Conservation (phyloP, 2,329 filamentous ascomycete species). For the Fusarium tjaetaba region DNA sequence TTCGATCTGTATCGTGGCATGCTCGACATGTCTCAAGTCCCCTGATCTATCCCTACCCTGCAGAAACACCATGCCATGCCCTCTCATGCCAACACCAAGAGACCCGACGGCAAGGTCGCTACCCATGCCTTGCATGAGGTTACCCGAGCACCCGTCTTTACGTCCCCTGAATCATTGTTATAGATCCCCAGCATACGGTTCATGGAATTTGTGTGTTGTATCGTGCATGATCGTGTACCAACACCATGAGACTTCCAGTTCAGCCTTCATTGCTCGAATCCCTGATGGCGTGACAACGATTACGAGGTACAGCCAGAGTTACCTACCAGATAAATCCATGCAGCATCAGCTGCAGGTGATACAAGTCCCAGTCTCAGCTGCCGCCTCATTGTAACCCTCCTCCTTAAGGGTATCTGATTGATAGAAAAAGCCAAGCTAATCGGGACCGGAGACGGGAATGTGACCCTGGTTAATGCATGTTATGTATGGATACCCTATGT, state of each 20-base stretch:
- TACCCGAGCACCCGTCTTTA: constrained; percentile 22
- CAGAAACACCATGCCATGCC: constrained; percentile 8
- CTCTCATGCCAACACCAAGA: neutral
- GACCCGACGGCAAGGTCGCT: neutral
- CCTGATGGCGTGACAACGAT: neutral
- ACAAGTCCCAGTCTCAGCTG: neutral
- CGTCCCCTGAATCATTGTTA: neutral
- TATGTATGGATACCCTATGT: neutral
- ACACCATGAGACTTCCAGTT: neutral
- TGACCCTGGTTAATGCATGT: neutral
- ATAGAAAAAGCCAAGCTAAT: neutral
- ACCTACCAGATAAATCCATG: neutral
- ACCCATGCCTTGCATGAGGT: constrained; percentile 1
- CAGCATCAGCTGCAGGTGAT: neutral
- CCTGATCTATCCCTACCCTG: constrained; percentile 5
- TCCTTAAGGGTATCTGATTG: neutral
- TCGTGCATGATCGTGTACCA: constrained; percentile 2
- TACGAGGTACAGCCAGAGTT: neutral
- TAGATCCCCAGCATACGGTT: neutral
- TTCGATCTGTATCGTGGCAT: neutral
- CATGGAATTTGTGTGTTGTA: neutral
- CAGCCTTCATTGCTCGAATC: constrained; percentile 9
- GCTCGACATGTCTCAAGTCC: constrained; percentile 16
- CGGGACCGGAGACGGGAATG: neutral
- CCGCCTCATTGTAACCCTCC: neutral